Base-by-base conservation (phyloP, 345 rosid species). In the Mercurialis annua region DNA sequence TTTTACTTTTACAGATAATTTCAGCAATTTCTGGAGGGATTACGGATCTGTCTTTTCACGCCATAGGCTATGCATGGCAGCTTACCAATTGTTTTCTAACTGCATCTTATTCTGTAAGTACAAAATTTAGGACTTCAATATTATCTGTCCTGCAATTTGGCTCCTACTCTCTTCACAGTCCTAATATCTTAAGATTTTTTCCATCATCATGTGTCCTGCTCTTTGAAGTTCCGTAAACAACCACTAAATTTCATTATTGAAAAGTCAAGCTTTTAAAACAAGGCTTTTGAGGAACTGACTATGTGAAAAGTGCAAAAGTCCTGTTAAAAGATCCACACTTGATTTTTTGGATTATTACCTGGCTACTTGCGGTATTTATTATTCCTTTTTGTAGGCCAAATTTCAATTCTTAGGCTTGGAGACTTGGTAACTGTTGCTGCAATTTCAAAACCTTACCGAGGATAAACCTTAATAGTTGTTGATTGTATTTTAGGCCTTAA, bases 21-120 rank as follows among this genome's bases (percentile, higher is more conserved):
- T 94, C 99, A 52, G 99, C 99, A 48, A 81, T 94, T 64, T 94
- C 95, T 56, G 99, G 99, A 62, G 99, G 99, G 71, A 78, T 94
- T 48, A 94, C 98, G 0, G 99, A 94, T 85, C 86, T 91, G 59
- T 85, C 92, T 60, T 94, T 94, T 73, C 78, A 91, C 72, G 90
- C 96, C 36, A 66, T 91, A 76, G 99, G 99, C 73, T 94, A 94
- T 76, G 74, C 89, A 64, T 94, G 99, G 98, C 99, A 94, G 81
- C 65, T 94, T 48, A 29, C 86, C 61, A 94, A 94, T 72, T 94
- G 98, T 72, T 88, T 94, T 81, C 76, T 89, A 65, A 94, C 99
- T 48, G 97, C 98, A 59, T 86, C 99, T 3, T 91, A 94, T 82
- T 94, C 97, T 54, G 98, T 94, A 77, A 91, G 96, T 85, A 65